Evolutionary conservation across 192 early-diverging fungal species (phyloP).

Genomic region (Podila epicladia): DNA sequence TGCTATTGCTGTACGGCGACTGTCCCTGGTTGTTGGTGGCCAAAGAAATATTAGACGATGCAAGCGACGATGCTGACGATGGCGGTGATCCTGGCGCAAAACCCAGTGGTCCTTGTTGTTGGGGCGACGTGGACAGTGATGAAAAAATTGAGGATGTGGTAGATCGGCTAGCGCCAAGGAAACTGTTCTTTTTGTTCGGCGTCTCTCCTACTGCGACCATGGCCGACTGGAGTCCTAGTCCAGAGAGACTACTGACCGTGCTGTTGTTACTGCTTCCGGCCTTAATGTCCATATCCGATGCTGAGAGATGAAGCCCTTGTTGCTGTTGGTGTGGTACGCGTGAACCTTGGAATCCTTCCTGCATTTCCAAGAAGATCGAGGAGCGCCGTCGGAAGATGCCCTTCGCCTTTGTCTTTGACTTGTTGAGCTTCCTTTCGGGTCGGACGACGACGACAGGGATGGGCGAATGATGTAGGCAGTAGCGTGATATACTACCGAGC

Average conservation of each 20-base stretch:
- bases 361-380: slow-evolving; percentile 1
- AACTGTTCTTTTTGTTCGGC: neutral
- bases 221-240: neutral
- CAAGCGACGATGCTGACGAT: neutral
- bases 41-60: slow-evolving; percentile 6
- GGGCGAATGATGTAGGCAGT: slow-evolving; percentile 72
- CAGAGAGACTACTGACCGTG: neutral
- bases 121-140: neutral
- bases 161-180: neutral
- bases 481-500: slow-evolving; percentile 74
- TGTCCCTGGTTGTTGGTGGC: neutral
- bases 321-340: neutral
- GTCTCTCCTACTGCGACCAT: neutral
- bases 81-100: neutral
- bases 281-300: slow-evolving; percentile 8
- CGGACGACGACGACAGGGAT: slow-evolving; percentile 76
- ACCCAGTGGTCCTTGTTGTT: neutral
- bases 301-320: neutral
- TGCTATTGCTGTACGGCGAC: neutral
- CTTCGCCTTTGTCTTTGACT: slow-evolving; percentile 48
- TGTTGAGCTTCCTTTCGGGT: slow-evolving; percentile 54
- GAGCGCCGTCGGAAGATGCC: slow-evolving; percentile 37
- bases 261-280: slow-evolving; percentile 6
- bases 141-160: neutral
- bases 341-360: neutral